Evolutionary conservation across 495 filamentous ascomycete genomes (phyloP), one percentile per base, ranked within the genome.

Genomic region (Penicillium paradoxum): DNA sequence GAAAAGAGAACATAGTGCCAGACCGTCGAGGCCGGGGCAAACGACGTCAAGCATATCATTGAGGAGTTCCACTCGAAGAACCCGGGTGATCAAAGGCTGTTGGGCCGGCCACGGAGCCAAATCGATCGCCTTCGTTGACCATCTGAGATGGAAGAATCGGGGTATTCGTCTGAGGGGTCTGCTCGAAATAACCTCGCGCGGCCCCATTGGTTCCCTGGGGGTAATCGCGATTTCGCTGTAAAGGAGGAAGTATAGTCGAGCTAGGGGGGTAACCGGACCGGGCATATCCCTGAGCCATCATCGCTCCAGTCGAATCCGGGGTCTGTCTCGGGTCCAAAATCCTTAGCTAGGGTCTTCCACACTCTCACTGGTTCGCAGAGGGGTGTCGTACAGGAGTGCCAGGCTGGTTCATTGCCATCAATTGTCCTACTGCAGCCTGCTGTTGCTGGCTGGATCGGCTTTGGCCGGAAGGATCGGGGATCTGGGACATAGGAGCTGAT

Each of bases 361-460:
- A 53, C 46, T 49, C 48, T 62, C 57, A 65, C 55, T 57, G 54
- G 49, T 59, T 62, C 40, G 61, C 49, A 49, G 57, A 64, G 58
- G 63, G 60, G 61, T 66, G 63, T 57, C 72, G 65, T 74, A 74
- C 72, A 67, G 72, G 72, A 53, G 72, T 74, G 40, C 68, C 68
- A 57, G 70, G 65, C 55, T 66, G 68, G 45, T 72, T 73, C 63
- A 71, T 70, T 52, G 68, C 63, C 53, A 72, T 70, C 45, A 74
- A 38, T 44, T 69, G 67, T 55, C 71, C 70, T 65, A 74, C 71
- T 1, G 71, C 60, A 18, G 72, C 70, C 53, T 74, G 70, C 41
- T 43, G 40, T 19, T 44, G 41, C 38, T 74, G 72, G 49, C 63
- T 67, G 15, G 66, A 53, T 30, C 72, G 68, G 38, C 58, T 56